Evolutionary conservation across 225 moss, liverwort and hornwort genomes (phyloP).

Genomic region (Asterella californica): DNA sequence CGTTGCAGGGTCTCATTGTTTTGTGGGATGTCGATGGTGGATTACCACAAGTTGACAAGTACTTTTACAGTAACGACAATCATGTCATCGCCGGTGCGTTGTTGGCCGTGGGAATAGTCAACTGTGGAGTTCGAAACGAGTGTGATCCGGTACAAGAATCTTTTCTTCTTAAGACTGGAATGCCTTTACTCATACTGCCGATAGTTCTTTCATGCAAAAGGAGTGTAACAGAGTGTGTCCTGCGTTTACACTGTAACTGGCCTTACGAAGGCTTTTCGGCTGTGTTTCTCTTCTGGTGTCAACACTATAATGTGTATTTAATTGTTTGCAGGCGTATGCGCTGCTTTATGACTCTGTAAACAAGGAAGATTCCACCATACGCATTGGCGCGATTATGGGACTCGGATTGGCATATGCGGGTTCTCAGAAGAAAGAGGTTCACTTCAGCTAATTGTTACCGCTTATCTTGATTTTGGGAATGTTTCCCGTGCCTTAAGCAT

Average conservation of each 20-base stretch:
- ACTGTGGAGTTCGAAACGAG: constrained; percentile 87
- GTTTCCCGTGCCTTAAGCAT: neutral
- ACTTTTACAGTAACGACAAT: constrained; percentile 89
- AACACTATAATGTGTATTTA: no score
- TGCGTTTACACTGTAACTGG: neutral
- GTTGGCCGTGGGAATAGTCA: constrained; percentile 89
- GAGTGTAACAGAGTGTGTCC: neutral
- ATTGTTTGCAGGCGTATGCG: constrained; percentile 68
- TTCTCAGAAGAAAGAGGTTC: constrained; percentile 91
- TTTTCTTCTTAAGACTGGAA: neutral
- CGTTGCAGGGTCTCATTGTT: constrained; percentile 78
- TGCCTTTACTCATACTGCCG: neutral
- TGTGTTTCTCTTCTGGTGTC: neutral
- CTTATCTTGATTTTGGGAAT: neutral
- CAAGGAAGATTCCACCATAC: constrained; percentile 81
- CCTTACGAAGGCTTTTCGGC: constrained; percentile 4
- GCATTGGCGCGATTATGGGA: constrained; percentile 97
- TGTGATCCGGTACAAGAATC: constrained; percentile 71
- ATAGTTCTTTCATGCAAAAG: no score
- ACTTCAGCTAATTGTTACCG: neutral
- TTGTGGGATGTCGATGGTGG: constrained; percentile 98
- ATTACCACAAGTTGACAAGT: constrained; percentile 81
- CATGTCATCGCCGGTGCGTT: constrained; percentile 93
- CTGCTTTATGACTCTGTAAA: constrained; percentile 75
- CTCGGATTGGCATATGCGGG: constrained; percentile 98